A percentile compares a stretch with the other conserved stretches of the same genome.
These are phyloP conservation scores for Geotrichum europaeum DNA, from an alignment of 1,139 yeast species.

Conservation along the genomic window DNA sequence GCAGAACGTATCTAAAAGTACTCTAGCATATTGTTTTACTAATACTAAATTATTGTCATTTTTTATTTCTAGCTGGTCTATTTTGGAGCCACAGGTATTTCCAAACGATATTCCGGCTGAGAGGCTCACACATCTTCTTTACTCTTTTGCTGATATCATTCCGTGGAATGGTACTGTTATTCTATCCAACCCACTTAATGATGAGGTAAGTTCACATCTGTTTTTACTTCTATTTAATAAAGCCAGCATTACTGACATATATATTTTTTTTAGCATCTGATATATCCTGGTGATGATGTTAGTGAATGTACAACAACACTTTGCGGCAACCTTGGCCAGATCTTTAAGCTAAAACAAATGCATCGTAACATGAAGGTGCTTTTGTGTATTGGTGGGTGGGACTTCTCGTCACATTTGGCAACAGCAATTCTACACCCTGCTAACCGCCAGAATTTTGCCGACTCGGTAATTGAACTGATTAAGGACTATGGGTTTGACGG, in stretches of 20 bases:
- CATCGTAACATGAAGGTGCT: background rate
- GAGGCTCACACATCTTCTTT: background rate
- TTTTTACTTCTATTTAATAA: background rate
- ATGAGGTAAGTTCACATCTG: background rate
- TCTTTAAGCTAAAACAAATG: constrained; percentile 1
- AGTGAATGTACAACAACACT: background rate
- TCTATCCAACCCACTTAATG: background rate
- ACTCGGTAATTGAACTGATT: background rate
- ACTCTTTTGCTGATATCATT: constrained; percentile 1
- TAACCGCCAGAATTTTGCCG: constrained; percentile 1
- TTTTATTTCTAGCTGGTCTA: background rate
- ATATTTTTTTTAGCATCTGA: background rate
- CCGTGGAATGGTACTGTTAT: constrained; percentile 1
- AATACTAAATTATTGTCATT: background rate
- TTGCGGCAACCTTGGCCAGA: constrained; percentile 4
- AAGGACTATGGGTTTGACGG: constrained; percentile 6
- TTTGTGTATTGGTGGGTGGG: constrained; percentile 2
- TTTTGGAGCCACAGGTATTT: background rate
- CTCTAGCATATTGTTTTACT: background rate
- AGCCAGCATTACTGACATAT: background rate
- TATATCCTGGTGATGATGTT: background rate
- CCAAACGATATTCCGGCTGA: constrained; percentile 5
- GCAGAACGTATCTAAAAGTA: background rate
- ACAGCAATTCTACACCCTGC: background rate
- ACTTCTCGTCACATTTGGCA: background rate